These are phyloP conservation scores for Gloeopeniophorella convolvens DNA, from an alignment of 768 basidiomycete genomes.

Conservation along the genomic window DNA sequence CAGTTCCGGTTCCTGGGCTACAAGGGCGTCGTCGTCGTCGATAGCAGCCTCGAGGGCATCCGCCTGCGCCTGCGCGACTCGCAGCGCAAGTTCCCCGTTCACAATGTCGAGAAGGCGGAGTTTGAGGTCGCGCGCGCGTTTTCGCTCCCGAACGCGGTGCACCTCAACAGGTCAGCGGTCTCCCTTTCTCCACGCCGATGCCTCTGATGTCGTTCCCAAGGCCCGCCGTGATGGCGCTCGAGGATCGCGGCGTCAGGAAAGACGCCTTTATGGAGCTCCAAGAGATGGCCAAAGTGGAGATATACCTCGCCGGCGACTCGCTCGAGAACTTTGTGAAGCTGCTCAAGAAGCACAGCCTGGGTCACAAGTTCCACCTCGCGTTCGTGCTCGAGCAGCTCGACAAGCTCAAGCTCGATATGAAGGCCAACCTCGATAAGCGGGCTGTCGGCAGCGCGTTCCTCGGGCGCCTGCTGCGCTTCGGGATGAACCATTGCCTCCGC, in stretches of 20 bases:
- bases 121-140: conserved; percentile 73
- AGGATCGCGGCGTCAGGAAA: conserved; percentile 59
- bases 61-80: conserved; percentile 64
- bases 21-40: conserved; percentile 76
- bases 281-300: conserved; percentile 45
- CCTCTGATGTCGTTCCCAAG: conserved; percentile 30
- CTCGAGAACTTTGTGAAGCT: conserved; percentile 42
- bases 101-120: conserved; percentile 37
- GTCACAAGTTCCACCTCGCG: conserved; percentile 41
- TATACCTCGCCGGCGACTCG: conserved; percentile 55
- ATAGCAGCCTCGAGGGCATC: conserved; percentile 47
- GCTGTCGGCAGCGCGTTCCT: conserved; percentile 54
- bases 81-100: conserved; percentile 70
- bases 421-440: conserved; percentile 27
- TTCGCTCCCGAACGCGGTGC: conserved; percentile 49
- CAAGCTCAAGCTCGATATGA: conserved; percentile 43
- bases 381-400: conserved; percentile 46
- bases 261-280: conserved; percentile 60
- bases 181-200: not conserved
- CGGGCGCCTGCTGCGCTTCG: conserved; percentile 47
- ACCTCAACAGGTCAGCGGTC: conserved; percentile 59
- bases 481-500: conserved; percentile 58
- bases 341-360: conserved; percentile 43
- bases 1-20: conserved; percentile 77
- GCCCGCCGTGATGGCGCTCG: conserved; percentile 70